Evolutionary conservation across 2,329 filamentous ascomycete species (phyloP), one percentile per base, ranked within the genome.

Genomic region (Sarocladium oryzae): DNA sequence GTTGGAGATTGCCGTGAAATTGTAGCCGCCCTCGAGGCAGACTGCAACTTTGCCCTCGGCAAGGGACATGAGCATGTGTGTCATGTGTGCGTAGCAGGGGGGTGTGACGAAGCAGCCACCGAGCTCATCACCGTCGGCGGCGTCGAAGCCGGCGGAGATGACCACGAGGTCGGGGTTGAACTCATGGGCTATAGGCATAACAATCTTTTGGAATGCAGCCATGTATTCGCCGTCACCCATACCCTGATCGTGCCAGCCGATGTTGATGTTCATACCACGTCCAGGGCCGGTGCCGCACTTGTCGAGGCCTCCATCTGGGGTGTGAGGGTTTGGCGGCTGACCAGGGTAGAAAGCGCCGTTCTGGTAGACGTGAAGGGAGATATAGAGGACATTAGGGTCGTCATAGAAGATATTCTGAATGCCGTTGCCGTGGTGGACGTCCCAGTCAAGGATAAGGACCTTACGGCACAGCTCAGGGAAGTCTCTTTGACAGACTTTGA

Each of bases 191-290:
- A 97, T 93, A 0, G 93, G 93, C 89, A 99, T 96, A 40, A 99
- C 85, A 32, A 97, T 85, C 64, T 90, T 85, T 60, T 99, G 91
- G 60, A 99, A 99, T 1, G 93, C 93, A 46, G 89, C 92, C 71
- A 99, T 82, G 66, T 99, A 99, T 66, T 99, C 93, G 4, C 89
- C 91, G 66, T 99, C 93, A 1, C 90, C 90, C 89, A 99, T 96
- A 0, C 85, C 82, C 58, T 85, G 82, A 41, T 79, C 75, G 52
- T 81, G 75, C 82, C 82, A 85, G 26, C 78, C 79, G 41, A 85
- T 85, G 59, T 85, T 85, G 65, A 85, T 72, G 62, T 85, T 85
- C 60, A 74, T 81, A 3, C 82, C 82, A 4, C 79, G 63, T 1
- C 81, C 82, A 0, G 65, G 59, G 1, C 75, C 78, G 2, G 69